Base-by-base conservation (phyloP, 2,329 filamentous ascomycete species). In the Neopestalotiopsis rosae region DNA sequence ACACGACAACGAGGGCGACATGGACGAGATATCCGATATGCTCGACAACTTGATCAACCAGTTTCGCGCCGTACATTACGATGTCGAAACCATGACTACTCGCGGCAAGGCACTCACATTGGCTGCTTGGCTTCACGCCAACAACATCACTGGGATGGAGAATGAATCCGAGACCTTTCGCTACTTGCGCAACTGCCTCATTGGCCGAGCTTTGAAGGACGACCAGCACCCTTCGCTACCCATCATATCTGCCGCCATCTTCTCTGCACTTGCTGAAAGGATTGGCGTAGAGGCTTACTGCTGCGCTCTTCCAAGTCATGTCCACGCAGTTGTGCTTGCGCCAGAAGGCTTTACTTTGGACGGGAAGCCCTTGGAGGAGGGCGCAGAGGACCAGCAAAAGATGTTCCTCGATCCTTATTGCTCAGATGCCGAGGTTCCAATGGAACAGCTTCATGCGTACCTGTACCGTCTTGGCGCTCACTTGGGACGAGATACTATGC, bases 341-440 rank as follows among this genome's bases (percentile, higher is more conserved):
- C 85, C 87, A 0, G 77, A 82, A 0, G 89, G 89, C 2, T 79
- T 87, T 73, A 89, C 90, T 40, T 80, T 94, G 64, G 88, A 94
- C 76, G 89, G 82, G 24, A 72, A 73, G 13, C 74, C 74, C 32
- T 69, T 81, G 6, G 74, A 78, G 7, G 74, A 77, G 13, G 79
- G 85, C 1, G 80, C 85, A 62, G 81, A 83, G 32, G 73, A 75
- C 69, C 79, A 79, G 7, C 84, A 87, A 69, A 83, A 85, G 61
- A 95, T 97, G 88, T 97, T 94, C 77, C 85, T 98, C 72, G 94
- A 97, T 75, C 94, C 95, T 0, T 97, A 93, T 79, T 88, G 89
- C 34, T 90, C 88, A 2, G 87, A 90, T 42, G 81, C 87, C 14
- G 94, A 97, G 79, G 87, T 95, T 0, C 83, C 86, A 0, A 78